phyloP scores from a whole-genome alignment of 208 protist genomes.

The Trypanosoma vivax region DNA sequence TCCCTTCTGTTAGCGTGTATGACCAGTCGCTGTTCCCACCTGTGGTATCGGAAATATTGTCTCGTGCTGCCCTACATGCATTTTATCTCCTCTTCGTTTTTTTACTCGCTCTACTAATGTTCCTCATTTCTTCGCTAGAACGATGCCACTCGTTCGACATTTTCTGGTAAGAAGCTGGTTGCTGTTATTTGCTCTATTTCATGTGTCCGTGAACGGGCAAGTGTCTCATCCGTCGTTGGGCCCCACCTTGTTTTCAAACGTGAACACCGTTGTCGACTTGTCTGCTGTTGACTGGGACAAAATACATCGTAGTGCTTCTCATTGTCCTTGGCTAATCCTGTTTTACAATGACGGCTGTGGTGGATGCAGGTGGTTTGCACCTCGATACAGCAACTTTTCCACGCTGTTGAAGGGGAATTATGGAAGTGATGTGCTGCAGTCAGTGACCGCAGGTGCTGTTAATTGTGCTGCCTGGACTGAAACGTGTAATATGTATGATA shows the following conservation, averaged over 20 bases:
- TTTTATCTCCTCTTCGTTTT: too few relatives aligned
- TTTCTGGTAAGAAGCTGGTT: too few relatives aligned
- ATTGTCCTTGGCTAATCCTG: slow-evolving; percentile 54
- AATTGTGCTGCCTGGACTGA: slow-evolving; percentile 35
- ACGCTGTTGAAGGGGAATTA: background rate
- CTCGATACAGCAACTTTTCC: slow-evolving; percentile 19
- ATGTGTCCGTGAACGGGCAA: too few relatives aligned
- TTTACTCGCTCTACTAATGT: too few relatives aligned
- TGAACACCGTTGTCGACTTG: slow-evolving; percentile 24
- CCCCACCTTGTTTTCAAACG: too few relatives aligned
- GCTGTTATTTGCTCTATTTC: too few relatives aligned
- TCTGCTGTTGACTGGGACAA: background rate
- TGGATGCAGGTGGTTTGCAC: slow-evolving; percentile 38
- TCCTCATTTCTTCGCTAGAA: too few relatives aligned
- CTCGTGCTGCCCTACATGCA: too few relatives aligned
- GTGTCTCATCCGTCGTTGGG: too few relatives aligned
- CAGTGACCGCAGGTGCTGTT: slow-evolving; percentile 15
- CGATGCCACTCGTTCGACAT: too few relatives aligned
- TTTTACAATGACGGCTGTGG: slow-evolving; percentile 53
- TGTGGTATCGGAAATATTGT: too few relatives aligned
- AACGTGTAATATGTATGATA: slow-evolving; percentile 23
- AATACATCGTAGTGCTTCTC: slow-evolving; percentile 11
- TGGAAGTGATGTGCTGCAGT: slow-evolving; percentile 12
- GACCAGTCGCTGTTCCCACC: too few relatives aligned
- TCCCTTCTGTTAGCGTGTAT: slow-evolving; percentile 2